A percentile compares a stretch with the other conserved stretches of the same genome.
phyloP scores from a whole-genome alignment of 148 eudicot genomes.

The Vaccinium macrocarpon region DNA sequence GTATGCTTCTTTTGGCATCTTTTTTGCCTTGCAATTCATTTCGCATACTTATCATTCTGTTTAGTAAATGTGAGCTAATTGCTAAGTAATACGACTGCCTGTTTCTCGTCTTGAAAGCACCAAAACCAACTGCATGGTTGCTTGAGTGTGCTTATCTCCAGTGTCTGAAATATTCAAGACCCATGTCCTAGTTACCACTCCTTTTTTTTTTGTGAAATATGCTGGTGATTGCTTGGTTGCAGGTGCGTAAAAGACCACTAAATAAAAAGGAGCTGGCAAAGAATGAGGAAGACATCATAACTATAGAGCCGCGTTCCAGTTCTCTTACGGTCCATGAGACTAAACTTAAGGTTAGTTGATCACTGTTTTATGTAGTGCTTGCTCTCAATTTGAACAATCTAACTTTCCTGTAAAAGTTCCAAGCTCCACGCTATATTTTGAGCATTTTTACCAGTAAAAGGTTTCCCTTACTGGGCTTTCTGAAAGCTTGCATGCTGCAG shows the following conservation, averaged over 20 bases:
- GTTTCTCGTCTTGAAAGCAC: conserved; percentile 11
- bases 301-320: conserved; percentile 55
- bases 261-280: conserved; percentile 88
- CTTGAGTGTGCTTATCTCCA: neutral
- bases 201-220: neutral
- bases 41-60: neutral
- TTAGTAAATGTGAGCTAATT: neutral
- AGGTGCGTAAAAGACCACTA: conserved; percentile 96
- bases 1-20: conserved; percentile 44
- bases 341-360: conserved; percentile 69
- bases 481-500: neutral
- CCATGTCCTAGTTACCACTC: neutral
- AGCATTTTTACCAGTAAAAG: neutral
- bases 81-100: conserved; percentile 4
- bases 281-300: conserved; percentile 89
- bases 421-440: neutral
- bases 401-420: neutral
- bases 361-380: conserved; percentile 14
- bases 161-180: neutral
- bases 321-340: conserved; percentile 87
- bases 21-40: neutral
- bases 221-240: conserved; percentile 19
- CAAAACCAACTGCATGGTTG: conserved; percentile 6
- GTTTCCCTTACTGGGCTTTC: neutral
- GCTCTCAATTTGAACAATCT: conserved; percentile 9